A percentile compares a stretch with the other conserved stretches of the same genome.
phyloP scores from a whole-genome alignment of 352 stramenopile species.

The Phytophthora tubulina region DNA sequence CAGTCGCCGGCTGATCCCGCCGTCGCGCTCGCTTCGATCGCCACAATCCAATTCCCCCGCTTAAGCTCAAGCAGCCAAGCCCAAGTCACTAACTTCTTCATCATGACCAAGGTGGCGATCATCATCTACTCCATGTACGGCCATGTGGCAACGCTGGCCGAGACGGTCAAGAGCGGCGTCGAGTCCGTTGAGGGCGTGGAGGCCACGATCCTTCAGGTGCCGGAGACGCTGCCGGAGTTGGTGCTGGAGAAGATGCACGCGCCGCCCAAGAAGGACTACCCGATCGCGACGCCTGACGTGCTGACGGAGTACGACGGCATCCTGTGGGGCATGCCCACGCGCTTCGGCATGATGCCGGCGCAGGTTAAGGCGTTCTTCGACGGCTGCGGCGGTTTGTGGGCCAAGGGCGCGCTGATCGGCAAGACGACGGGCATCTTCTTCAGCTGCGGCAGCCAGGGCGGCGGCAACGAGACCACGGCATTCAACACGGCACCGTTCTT shows the following conservation, averaged over 20 bases:
- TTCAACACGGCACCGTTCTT: constrained; percentile 77
- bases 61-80: constrained; percentile 10
- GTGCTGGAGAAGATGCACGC: constrained; percentile 85
- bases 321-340: constrained; percentile 87
- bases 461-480: constrained; percentile 83
- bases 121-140: constrained; percentile 88
- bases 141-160: constrained; percentile 73
- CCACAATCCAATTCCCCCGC: constrained; percentile 18
- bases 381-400: constrained; percentile 69
- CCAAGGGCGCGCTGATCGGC: constrained; percentile 65
- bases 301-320: constrained; percentile 53
- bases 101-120: constrained; percentile 74
- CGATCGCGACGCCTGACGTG: constrained; percentile 60
- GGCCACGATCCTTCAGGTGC: constrained; percentile 67
- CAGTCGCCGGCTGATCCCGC: too few relatives aligned
- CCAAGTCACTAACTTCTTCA: not conserved
- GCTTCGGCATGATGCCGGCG: constrained; percentile 76
- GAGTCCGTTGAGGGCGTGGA: constrained; percentile 56
- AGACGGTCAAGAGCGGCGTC: constrained; percentile 73
- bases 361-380: constrained; percentile 89
- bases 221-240: constrained; percentile 75
- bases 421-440: constrained; percentile 84
- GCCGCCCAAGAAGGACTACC: constrained; percentile 69
- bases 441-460: constrained; percentile 64
- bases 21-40: constrained; percentile 19